Percentiles rank a stretch among this genome's conserved stretches.
Evolutionary conservation across 1,284 basidiomycete species (phyloP).

Genomic region (Ustilago esculenta): DNA sequence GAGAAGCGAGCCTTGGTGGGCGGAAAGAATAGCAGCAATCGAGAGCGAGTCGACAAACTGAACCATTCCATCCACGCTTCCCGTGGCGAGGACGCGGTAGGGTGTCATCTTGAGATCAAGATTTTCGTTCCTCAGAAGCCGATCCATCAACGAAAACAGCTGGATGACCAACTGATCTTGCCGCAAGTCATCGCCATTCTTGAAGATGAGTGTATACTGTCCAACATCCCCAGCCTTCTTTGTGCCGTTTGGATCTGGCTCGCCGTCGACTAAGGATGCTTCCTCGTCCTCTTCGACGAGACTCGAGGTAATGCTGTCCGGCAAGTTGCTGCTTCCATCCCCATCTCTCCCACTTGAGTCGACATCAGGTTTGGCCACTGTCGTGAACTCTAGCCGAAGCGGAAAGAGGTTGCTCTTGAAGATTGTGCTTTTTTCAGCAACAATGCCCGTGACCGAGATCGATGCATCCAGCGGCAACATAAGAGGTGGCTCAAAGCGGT

Average conservation of each 20-base stretch:
- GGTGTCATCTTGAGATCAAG: slow-evolving; percentile 91
- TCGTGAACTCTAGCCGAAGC: slow-evolving; percentile 81
- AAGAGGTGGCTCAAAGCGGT: slow-evolving; percentile 50
- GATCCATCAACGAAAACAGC: slow-evolving; percentile 96
- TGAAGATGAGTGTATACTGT: slow-evolving; percentile 90
- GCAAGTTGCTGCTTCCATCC: slow-evolving; percentile 7
- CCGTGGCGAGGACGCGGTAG: slow-evolving; percentile 93
- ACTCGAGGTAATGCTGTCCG: slow-evolving; percentile 40
- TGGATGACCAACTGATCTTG: slow-evolving; percentile 98
- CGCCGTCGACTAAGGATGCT: slow-evolving; percentile 13
- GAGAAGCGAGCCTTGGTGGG: slow-evolving; percentile 77
- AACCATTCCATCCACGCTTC: slow-evolving; percentile 90
- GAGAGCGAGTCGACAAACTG: slow-evolving; percentile 96
- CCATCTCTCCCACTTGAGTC: neutral
- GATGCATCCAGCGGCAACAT: slow-evolving; percentile 85
- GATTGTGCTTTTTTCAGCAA: slow-evolving; percentile 88
- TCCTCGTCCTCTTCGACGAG: slow-evolving; percentile 20
- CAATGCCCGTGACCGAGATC: slow-evolving; percentile 82
- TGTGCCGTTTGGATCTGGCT: neutral
- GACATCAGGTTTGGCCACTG: neutral
- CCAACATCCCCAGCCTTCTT: slow-evolving; percentile 9
- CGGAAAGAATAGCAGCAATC: slow-evolving; percentile 87
- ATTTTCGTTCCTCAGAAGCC: slow-evolving; percentile 91
- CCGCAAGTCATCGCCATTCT: slow-evolving; percentile 97
- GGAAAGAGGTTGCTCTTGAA: slow-evolving; percentile 98